phyloP scores from a whole-genome alignment of 257 asterid genomes.

The Plantago major region DNA sequence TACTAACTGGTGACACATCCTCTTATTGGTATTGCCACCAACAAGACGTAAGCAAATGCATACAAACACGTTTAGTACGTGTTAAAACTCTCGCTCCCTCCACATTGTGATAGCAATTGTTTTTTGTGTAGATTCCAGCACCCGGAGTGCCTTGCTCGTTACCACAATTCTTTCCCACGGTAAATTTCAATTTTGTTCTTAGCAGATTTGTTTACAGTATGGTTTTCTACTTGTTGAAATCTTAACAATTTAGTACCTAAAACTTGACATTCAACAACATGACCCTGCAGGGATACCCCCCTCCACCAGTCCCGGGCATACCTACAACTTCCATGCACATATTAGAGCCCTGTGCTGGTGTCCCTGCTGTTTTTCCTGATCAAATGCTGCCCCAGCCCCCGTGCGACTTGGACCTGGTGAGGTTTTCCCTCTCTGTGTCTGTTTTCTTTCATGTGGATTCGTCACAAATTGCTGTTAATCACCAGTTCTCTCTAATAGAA shows the following conservation, averaged over 20 bases:
- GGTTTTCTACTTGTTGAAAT: not conserved
- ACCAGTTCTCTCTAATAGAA: too few relatives aligned
- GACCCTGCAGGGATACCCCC: conserved; percentile 36
- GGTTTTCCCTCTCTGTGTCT: not conserved
- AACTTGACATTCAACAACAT: not conserved
- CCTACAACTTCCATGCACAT: conserved; percentile 35
- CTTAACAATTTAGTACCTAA: too few relatives aligned
- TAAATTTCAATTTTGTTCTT: conserved; percentile 21
- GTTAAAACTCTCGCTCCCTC: not conserved
- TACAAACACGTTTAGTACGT: not conserved
- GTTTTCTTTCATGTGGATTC: not conserved
- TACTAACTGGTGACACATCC: conserved; percentile 36
- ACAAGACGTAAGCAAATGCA: conserved; percentile 44
- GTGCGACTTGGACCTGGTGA: conserved; percentile 40
- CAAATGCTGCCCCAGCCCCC: conserved; percentile 39
- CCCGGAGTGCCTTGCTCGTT: conserved; percentile 64
- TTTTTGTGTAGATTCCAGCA: conserved; percentile 46
- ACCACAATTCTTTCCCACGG: conserved; percentile 42
- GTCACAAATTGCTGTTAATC: not conserved
- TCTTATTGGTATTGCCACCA: conserved; percentile 72
- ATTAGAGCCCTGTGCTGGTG: conserved; percentile 20
- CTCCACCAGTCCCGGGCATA: conserved; percentile 39
- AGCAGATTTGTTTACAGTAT: not conserved
- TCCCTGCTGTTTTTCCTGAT: conserved; percentile 28
- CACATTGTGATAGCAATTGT: conserved; percentile 10